phyloP scores from a whole-genome alignment of 306 rosid species.

The Gastrolobium villosum region DNA sequence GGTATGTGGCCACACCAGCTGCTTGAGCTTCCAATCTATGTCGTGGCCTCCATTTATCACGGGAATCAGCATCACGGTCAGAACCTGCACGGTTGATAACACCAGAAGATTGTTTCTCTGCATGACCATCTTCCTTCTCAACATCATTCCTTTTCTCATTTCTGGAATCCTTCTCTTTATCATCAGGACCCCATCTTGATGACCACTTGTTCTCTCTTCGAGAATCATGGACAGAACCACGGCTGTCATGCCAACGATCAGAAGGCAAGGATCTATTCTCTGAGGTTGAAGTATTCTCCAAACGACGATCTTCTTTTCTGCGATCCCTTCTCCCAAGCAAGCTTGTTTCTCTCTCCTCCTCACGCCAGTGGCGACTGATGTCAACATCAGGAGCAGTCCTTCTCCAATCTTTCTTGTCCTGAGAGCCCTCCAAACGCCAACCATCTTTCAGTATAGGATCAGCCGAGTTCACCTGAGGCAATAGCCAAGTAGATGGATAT shows the following conservation, averaged over 20 bases:
- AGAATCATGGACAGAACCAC: slow-evolving; percentile 66
- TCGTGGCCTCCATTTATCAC: slow-evolving; percentile 90
- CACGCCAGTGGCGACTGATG: slow-evolving; percentile 76
- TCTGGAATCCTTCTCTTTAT: slow-evolving; percentile 77
- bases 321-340: slow-evolving; percentile 78
- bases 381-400: slow-evolving; percentile 67
- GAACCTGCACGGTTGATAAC: slow-evolving; percentile 57
- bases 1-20: slow-evolving; percentile 67
- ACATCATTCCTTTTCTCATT: slow-evolving; percentile 64
- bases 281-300: slow-evolving; percentile 59
- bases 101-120: slow-evolving; percentile 64
- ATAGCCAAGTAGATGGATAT: slow-evolving; percentile 47
- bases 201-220: slow-evolving; percentile 85
- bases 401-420: slow-evolving; percentile 79
- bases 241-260: slow-evolving; percentile 70
- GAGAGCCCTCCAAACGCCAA: slow-evolving; percentile 73
- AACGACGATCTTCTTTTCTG: slow-evolving; percentile 74
- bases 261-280: slow-evolving; percentile 63
- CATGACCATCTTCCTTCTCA: slow-evolving; percentile 65
- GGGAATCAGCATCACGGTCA: slow-evolving; percentile 76
- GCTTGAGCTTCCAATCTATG: slow-evolving; percentile 76
- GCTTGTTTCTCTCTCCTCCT: slow-evolving; percentile 85
- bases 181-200: slow-evolving; percentile 91
- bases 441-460: slow-evolving; percentile 68
- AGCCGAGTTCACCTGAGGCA: slow-evolving; percentile 60